Base-by-base conservation (phyloP, 768 basidiomycete species). In the Paxillus involutus region DNA sequence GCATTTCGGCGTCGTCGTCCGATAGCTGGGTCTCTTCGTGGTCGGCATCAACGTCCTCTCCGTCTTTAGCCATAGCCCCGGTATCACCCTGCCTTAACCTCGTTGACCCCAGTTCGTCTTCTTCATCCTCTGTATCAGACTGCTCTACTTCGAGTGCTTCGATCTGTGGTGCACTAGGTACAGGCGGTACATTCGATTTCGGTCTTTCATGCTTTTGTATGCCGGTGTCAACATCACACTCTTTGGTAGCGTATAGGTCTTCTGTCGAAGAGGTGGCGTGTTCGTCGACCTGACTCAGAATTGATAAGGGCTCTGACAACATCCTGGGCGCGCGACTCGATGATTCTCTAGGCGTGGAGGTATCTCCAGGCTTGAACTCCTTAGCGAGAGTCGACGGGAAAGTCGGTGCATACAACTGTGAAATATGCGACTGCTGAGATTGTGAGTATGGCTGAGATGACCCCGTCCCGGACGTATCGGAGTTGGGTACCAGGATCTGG, bases 401-500 rank as follows among this genome's bases (percentile, higher is more conserved):
- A 19, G 8, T 33, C 16, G 49, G 57, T 48, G 39, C 32, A 50
- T 55, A 53, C 4, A 53, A 49, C 44, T 48, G 43, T 11, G 49
- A 42, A 17, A 26, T 26, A 26, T 55, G 60, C 29, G 45, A 21
- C 36, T 67, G 42, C 30, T 64, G 69, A 4, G 63, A 60, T 39
- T 73, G 72, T 12, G 66, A 64, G 33, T 67, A 63, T 59, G 60
- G 35, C 17, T 62, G 66, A 49, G 74, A 74, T 3, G 72, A 74
- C 32, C 67, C 68, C 10, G 67, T 64, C 33, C 63, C 70, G 1
- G 80, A 83, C 1, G 76, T 74, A 58, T 85, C 82, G 10, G 83
- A 82, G 60, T 83, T 79, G 4, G 82, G 81, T 8, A 75, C 83
- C 21, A 84, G 64, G n/a, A 84, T 72, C 16, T 71, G 73, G 30